Base-by-base conservation (phyloP, 805 yeast genomes). In the Saccharomycopsis amapae region DNA sequence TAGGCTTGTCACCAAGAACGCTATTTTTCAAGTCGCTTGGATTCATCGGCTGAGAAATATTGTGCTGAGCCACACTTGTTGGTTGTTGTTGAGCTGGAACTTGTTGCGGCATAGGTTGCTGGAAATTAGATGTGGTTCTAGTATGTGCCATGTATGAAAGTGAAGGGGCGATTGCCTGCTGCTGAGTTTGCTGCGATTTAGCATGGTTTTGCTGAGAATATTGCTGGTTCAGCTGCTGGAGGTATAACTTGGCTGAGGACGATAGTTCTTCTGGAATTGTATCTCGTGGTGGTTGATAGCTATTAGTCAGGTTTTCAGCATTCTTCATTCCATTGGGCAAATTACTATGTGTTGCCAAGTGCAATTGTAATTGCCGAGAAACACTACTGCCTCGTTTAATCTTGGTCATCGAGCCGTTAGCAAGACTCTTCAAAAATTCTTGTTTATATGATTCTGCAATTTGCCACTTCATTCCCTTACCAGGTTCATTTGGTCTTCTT, bases 381-480 rank as follows among this genome's bases (percentile, higher is more conserved):
- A 85, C 93, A 28, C 85, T 78, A 9, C 85, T 78, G 6, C 95
- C 95, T 55, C 95, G 68, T 65, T 86, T 78, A 17, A 80, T 73
- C 57, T 84, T 85, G 55, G 79, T 76, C 40, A 84, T 64, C 33
- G 82, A 75, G 13, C 96, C 96, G 50, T 75, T 79, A 49, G 76
- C 77, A 66, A 89, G 79, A 66, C 88, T 85, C 55, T 73, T 76
- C 60, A 89, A 64, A 57, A 89, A 89, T 53, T 93, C 98, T 38
- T 79, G 80, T 57, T 83, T 81, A 62, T 84, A 90, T 40, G 79
- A 68, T 34, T 86, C 93, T 52, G 88, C 79, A 49, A 93, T 89
- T 66, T 88, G 94, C 99, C 99, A 93, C 65, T 93, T 93, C 95
- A 93, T 90, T 53, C 98, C 97, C 63, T 93, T 93, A 15, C 99